phyloP scores from a whole-genome alignment of 129 eudicot species.

The Flaveria brownii region DNA sequence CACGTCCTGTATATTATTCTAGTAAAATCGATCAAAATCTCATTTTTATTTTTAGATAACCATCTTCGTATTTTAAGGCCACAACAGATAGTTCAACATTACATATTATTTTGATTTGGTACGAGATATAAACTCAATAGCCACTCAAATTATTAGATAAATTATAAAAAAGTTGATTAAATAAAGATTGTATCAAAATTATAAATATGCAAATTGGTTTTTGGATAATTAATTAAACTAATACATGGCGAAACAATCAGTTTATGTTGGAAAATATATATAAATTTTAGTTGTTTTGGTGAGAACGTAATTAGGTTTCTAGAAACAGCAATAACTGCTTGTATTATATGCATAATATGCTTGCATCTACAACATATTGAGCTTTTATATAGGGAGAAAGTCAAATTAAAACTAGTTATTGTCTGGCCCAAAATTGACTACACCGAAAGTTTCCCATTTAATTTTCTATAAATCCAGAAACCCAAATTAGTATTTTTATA shows the following conservation, averaged over 20 bases:
- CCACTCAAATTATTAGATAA: not conserved
- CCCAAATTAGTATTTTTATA: not conserved
- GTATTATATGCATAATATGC: not conserved
- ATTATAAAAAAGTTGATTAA: no score
- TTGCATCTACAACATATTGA: no score
- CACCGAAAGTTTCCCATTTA: not conserved
- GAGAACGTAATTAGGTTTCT: slow-evolving; percentile 8
- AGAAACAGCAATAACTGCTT: slow-evolving; percentile 1
- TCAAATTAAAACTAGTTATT: not conserved
- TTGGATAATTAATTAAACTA: not conserved
- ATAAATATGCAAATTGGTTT: no score
- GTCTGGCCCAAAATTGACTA: slow-evolving; percentile 6
- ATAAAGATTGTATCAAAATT: no score
- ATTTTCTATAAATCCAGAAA: not conserved
- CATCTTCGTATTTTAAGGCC: not conserved
- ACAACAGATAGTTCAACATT: not conserved
- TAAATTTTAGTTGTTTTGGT: not conserved
- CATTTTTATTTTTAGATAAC: not conserved
- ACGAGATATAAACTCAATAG: not conserved
- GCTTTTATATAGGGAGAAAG: not conserved
- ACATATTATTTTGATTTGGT: not conserved
- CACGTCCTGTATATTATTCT: slow-evolving; percentile 1
- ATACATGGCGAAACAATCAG: no score
- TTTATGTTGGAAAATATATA: not conserved
- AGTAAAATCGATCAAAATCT: not conserved